These are phyloP conservation scores for Heterobasidion annosum DNA, from an alignment of 1,284 basidiomycete species.

Conservation along the genomic window DNA sequence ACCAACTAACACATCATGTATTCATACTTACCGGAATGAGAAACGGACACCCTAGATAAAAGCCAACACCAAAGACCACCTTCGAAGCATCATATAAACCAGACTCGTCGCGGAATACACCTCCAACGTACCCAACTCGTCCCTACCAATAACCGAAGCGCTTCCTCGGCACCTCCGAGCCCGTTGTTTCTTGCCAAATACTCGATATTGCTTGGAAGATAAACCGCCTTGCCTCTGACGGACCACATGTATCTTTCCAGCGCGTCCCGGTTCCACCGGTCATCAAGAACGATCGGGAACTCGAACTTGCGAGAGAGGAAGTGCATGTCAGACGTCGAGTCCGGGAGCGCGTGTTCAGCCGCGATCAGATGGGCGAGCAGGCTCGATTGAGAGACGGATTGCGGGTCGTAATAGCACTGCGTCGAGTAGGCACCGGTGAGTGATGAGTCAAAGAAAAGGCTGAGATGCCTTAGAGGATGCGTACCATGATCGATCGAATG, in stretches of 20 bases:
- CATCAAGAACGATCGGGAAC: slow-evolving; percentile 58
- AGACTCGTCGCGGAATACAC: not conserved
- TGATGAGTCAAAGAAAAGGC: not conserved
- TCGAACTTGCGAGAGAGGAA: slow-evolving; percentile 45
- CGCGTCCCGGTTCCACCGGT: slow-evolving; percentile 48
- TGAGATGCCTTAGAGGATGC: not conserved
- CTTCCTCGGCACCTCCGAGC: slow-evolving; percentile 31
- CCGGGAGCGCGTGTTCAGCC: slow-evolving; percentile 28
- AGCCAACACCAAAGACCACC: slow-evolving; percentile 55
- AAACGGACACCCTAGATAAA: slow-evolving; percentile 55
- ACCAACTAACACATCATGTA: not conserved
- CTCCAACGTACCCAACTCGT: slow-evolving; percentile 38
- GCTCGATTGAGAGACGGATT: slow-evolving; percentile 25
- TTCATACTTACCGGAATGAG: slow-evolving; percentile 28
- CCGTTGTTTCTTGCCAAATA: slow-evolving; percentile 63
- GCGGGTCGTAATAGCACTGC: slow-evolving; percentile 43
- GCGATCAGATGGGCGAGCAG: slow-evolving; percentile 31
- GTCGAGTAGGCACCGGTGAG: not conserved
- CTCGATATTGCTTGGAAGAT: slow-evolving; percentile 60
- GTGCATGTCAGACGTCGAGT: slow-evolving; percentile 28
- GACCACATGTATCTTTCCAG: slow-evolving; percentile 48
- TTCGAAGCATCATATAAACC: slow-evolving; percentile 12
- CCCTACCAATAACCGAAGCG: slow-evolving; percentile 32
- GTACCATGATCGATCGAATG: slow-evolving; percentile 48
- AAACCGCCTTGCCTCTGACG: slow-evolving; percentile 48